Evolutionary conservation across 768 basidiomycete species (phyloP), one percentile per base, ranked within the genome.

Genomic region (Podaxis sp.): DNA sequence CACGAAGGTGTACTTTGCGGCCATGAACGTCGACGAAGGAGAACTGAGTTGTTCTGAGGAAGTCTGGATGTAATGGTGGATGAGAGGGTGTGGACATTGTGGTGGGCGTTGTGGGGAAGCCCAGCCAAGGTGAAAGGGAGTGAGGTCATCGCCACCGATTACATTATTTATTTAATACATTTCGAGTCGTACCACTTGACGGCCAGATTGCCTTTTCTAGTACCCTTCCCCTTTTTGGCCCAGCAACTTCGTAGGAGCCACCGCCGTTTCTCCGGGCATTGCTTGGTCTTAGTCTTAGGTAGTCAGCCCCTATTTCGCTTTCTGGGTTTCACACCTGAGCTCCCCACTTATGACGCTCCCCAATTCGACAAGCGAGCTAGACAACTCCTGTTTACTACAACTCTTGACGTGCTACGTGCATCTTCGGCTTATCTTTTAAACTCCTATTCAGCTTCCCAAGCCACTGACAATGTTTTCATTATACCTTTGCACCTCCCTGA

Each of bases 1-100:
- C 97, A 57, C 96, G 86, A 0, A 99, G 80, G 15, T 98, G 78
- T 19, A 96, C 74, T 0, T 89, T 89, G 51, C 94, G 85, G 22
- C 93, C 90, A 57, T 78, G 73, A 58, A 80, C 80, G 74, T 94
- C 92, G 69, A 93, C 84, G 68, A 94, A 94, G 57, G 84, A 81
- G 66, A 82, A 84, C 57, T 83, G 76, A 15, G 83, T 73, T 29
- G 91, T 93, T 75, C 89, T 89, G 55, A 90, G 76, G 71, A 79
- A 90, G 62, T 82, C 75, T 1, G 80, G 67, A 0, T 79, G 67
- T 0, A 80, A 78, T 3, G 81, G 76, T 33, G 49, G 33, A 17
- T n/a, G 50, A 19, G 37, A 40, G 51, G 51, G 50, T 15, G 24
- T 27, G 51, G 51, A 41, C 59, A 60, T 60, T 19, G 58, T 59